A percentile compares a stretch with the other conserved stretches of the same genome.
These are phyloP conservation scores for Arthrobotrys musiformis DNA, from an alignment of 2,329 filamentous ascomycete species.

Conservation along the genomic window DNA sequence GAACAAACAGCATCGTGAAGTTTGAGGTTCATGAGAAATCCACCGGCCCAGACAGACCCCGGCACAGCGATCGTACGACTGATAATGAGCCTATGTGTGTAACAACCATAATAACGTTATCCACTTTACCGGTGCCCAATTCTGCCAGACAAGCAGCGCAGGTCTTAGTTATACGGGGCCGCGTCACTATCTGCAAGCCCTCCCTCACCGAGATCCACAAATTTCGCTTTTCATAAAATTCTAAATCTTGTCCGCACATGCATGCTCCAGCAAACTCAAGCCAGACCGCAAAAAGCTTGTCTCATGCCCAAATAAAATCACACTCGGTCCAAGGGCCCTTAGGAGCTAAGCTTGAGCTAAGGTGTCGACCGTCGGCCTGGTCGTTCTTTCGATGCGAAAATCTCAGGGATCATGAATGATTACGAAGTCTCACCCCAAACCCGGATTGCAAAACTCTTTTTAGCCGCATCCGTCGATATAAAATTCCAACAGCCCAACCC, in stretches of 20 bases:
- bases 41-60: no score
- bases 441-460: not conserved
- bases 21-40: no score
- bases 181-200: conserved; percentile 12
- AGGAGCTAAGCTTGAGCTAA: no score
- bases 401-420: not conserved
- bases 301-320: not conserved
- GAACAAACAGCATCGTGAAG: no score
- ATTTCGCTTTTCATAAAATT: not conserved
- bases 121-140: not conserved
- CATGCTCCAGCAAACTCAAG: no score
- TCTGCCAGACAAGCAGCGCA: not conserved
- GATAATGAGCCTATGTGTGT: not conserved
- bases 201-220: not conserved
- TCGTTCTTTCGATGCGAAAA: not conserved
- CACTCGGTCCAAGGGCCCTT: no score
- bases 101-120: not conserved
- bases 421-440: conserved; percentile 6
- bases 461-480: not conserved
- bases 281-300: not conserved
- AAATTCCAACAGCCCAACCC: conserved; percentile 4
- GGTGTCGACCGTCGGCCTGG: not conserved
- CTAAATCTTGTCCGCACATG: not conserved
- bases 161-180: not conserved
- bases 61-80: no score